Percentiles rank a stretch among this genome's conserved stretches.
phyloP scores from a whole-genome alignment of 306 rosid species.

The Cucumis cinereus region DNA sequence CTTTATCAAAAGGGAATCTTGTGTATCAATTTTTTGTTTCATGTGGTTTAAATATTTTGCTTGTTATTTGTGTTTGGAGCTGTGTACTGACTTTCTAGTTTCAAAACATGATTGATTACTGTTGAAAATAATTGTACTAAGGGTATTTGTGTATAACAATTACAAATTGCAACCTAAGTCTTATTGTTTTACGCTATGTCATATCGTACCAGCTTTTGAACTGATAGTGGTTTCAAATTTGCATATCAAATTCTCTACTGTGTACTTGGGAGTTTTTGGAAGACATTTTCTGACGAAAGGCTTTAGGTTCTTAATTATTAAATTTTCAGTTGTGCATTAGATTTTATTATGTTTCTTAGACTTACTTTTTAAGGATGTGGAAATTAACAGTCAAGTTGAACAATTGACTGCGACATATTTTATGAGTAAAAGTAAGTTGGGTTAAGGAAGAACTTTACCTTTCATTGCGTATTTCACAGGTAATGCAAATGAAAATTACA shows the following conservation, averaged over 20 bases:
- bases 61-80: not conserved
- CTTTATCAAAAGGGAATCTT: not conserved
- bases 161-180: not conserved
- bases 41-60: not conserved
- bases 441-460: not conserved
- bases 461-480: constrained; percentile 24
- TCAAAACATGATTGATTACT: not conserved
- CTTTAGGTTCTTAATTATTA: not conserved
- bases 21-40: not conserved
- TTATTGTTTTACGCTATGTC: not conserved
- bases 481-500: constrained; percentile 44
- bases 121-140: too few species aligned
- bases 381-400: not conserved
- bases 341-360: not conserved
- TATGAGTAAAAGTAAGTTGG: not conserved
- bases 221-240: not conserved
- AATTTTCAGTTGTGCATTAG: not conserved
- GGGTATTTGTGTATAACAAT: too few species aligned
- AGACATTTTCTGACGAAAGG: not conserved
- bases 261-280: not conserved
- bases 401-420: not conserved
- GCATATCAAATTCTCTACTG: not conserved
- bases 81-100: not conserved
- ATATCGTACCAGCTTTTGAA: not conserved
- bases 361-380: not conserved